Evolutionary conservation across 345 rosid species (phyloP).

Genomic region (Jatropha curcas): DNA sequence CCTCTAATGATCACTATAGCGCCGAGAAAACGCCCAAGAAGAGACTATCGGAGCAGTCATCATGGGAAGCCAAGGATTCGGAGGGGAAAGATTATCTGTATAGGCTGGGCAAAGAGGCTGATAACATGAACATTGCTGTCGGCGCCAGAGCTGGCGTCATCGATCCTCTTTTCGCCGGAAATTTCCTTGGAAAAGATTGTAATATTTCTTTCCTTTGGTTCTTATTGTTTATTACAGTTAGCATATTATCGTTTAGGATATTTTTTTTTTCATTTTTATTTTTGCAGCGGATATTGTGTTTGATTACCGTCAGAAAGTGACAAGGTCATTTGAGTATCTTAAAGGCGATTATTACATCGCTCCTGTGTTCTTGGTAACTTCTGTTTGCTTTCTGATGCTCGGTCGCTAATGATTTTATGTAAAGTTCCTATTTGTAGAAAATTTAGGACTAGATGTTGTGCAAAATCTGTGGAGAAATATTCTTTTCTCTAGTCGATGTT

Average conservation of each 20-base stretch:
- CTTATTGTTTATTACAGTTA: background rate
- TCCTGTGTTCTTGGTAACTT: conserved; percentile 68
- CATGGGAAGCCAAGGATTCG: conserved; percentile 83
- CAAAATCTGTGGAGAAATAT: background rate
- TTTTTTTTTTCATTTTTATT: background rate
- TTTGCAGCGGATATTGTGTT: conserved; percentile 85
- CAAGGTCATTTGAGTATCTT: conserved; percentile 87
- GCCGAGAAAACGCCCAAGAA: conserved; percentile 14
- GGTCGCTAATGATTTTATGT: background rate
- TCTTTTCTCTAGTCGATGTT: background rate
- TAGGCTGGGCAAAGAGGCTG: conserved; percentile 81
- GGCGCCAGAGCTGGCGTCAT: conserved; percentile 82
- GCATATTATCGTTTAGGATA: too few species aligned
- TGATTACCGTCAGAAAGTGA: conserved; percentile 90
- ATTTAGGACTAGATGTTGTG: background rate
- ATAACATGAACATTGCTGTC: conserved; percentile 81
- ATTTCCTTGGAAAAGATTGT: conserved; percentile 92
- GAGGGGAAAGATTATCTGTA: conserved; percentile 81
- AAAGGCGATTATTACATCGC: conserved; percentile 94
- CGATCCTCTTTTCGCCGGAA: conserved; percentile 77
- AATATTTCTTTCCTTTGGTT: conserved; percentile 7
- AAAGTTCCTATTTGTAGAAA: background rate
- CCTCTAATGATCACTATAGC: conserved; percentile 21
- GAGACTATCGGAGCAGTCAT: conserved; percentile 77
- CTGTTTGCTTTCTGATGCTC: background rate